phyloP scores from a whole-genome alignment of 768 basidiomycete genomes.

The Mycena vitilis region DNA sequence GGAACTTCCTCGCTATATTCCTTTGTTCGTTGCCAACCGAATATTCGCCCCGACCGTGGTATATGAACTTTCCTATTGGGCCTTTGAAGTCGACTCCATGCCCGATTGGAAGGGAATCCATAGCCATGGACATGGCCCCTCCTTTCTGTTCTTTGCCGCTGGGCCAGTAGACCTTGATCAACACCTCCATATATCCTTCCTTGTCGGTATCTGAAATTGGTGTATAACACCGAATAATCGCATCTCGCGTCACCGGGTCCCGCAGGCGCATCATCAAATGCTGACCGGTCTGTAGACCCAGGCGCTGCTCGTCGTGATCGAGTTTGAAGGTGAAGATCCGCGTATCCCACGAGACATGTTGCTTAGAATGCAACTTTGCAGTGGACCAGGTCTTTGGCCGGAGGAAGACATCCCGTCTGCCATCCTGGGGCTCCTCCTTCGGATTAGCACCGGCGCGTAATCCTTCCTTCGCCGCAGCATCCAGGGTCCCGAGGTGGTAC shows the following conservation, averaged over 20 bases:
- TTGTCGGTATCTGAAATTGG: conserved; percentile 60
- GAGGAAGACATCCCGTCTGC: conserved; percentile 50
- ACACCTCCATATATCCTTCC: conserved; percentile 60
- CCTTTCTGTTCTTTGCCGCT: conserved; percentile 49
- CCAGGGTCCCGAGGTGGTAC: conserved; percentile 65
- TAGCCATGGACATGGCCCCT: conserved; percentile 64
- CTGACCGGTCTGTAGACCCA: conserved; percentile 70
- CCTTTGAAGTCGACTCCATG: conserved; percentile 69
- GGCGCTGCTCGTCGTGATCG: conserved; percentile 49
- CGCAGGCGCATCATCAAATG: conserved; percentile 66
- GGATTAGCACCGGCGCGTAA: not conserved
- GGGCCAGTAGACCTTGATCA: conserved; percentile 56
- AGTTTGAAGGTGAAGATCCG: conserved; percentile 64
- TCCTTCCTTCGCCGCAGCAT: conserved; percentile 18
- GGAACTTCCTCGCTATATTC: conserved; percentile 53
- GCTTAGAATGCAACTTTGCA: conserved; percentile 51
- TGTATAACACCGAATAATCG: conserved; percentile 67
- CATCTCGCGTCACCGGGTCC: conserved; percentile 40
- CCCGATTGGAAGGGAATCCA: conserved; percentile 56
- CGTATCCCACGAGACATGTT: conserved; percentile 59
- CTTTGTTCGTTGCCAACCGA: conserved; percentile 48
- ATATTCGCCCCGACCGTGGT: conserved; percentile 56
- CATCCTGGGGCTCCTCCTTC: conserved; percentile 22
- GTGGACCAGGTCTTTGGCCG: conserved; percentile 61
- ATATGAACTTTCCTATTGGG: conserved; percentile 67